Base-by-base conservation (phyloP, 2,329 filamentous ascomycete species). In the Colletotrichum filicis region DNA sequence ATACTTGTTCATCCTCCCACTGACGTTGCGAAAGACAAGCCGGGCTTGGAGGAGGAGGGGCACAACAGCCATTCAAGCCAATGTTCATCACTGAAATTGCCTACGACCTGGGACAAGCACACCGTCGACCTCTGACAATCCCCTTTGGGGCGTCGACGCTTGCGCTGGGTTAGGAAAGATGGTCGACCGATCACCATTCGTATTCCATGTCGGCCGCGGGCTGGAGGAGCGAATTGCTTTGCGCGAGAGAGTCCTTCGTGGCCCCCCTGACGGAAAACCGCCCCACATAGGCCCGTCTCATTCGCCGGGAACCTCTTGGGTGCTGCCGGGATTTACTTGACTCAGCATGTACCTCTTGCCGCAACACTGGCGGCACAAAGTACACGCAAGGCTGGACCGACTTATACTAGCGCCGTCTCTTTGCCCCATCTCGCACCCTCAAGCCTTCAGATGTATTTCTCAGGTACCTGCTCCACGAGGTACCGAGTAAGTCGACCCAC, bases 111-210 rank as follows among this genome's bases (percentile, higher is more conserved):
- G 68, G 68, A 57, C 46, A 61, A 71, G 68, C 37, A 49, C 62
- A 56, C 32, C 52, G n/a, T 58, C 52, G 35, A 49, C 60, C 60
- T 53, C 66, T 69, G 55, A 70, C 46, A 70, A n/a, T 46, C 53
- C 60, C 46, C 52, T 66, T 70, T 61, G 59, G 70, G 66, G 60
- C 60, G 70, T 73, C 35, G 53, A 70, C 70, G 70, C 70, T 73
- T 70, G 66, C 63, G 60, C 69, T 70, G 56, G 46, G 70, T 73
- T 73, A 32, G 70, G 70, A 65, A 70, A 70, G n/a, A 73, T 56
- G 9, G 49, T 65, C 32, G 70, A 70, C 59, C 59, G 70, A 73
- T 73, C 70, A 70, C 70, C 70, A 66, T 73, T 73, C 70, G 66
- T 73, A 73, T 70, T 66, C 56, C 66, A 65, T 37, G 59, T 55